Evolutionary conservation across 305 asterid species (phyloP), one percentile per base, ranked within the genome.

Genomic region (Rubia peregrina): DNA sequence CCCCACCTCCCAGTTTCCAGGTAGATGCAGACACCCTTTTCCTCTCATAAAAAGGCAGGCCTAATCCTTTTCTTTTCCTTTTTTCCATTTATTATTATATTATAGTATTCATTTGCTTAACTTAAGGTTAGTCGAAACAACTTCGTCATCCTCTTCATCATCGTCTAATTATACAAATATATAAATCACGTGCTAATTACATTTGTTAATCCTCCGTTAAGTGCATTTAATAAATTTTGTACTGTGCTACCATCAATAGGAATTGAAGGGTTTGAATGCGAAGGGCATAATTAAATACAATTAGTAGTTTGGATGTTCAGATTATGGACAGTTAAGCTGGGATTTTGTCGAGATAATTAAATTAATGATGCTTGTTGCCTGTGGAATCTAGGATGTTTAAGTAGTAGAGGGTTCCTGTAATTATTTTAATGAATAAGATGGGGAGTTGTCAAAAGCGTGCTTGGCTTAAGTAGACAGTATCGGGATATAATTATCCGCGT

Each of bases 1-100:
- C 68, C 77, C 73, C 71, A 78, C 79, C 84, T 49, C 17, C 77
- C 81, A 70, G 73, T 74, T 81, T 82, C 84, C 90, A 79, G 89
- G 83, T 85, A 78, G 82, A 78, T 82, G 80, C 78, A 78, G 75
- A 71, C 79, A 76, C 77, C 80, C 79, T 62, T 36, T 80, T 73
- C 74, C 68, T 74, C 72, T 75, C 5, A 4, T 5, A 70, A 78
- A 75, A 66, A 75, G 70, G 74, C 66, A 49, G 55, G 68, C 67
- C 46, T 76, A 7, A 6, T 44, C 17, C 11, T 16, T 63, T 63
- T 7, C n/a, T 17, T 38, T 7, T 63, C 17, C 6, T 21, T 8
- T 21, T 56, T 21, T 3, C 11, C 6, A 1, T 17, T 51, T 5
- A 51, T 51, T 46, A 46, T 46, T 12, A 46, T 46, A 46, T 16